Evolutionary conservation across 108 stramenopile genomes (phyloP).

Genomic region (Skeletonema grethae): DNA sequence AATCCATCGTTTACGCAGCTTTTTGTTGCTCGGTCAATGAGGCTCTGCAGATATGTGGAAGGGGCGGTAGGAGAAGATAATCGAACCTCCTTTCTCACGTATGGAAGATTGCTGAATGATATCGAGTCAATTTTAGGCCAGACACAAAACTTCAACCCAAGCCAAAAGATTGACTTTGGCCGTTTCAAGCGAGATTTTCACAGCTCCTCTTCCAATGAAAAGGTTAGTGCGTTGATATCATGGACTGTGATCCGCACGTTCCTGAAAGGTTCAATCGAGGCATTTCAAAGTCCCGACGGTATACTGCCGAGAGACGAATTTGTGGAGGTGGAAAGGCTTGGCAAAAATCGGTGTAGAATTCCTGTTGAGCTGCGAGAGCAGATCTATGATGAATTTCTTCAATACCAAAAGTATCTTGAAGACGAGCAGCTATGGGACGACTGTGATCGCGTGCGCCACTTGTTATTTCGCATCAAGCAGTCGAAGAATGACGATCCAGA

Average conservation of each 20-base stretch:
- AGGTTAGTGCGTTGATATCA: conserved; percentile 39
- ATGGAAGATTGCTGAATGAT: not conserved
- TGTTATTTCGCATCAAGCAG: conserved; percentile 1
- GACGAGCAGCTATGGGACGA: conserved; percentile 57
- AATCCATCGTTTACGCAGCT: conserved; percentile 35
- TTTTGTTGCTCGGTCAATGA: conserved; percentile 54
- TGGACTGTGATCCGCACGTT: conserved; percentile 58
- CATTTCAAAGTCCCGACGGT: conserved; percentile 11
- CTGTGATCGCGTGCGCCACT: conserved; percentile 42
- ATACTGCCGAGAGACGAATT: conserved; percentile 33
- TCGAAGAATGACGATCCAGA: not conserved
- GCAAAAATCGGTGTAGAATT: conserved; percentile 52
- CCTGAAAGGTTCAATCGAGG: conserved; percentile 59
- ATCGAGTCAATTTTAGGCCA: not conserved
- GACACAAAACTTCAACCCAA: conserved; percentile 1
- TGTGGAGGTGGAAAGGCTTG: conserved; percentile 24
- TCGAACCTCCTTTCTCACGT: not conserved
- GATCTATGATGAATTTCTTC: conserved; percentile 44
- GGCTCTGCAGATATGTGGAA: conserved; percentile 49
- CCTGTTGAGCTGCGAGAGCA: conserved; percentile 25
- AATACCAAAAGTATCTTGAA: conserved; percentile 38
- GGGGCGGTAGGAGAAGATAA: conserved; percentile 18
- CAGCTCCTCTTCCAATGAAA: not conserved
- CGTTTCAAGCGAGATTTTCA: conserved; percentile 1
- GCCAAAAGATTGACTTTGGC: conserved; percentile 1